phyloP scores from a whole-genome alignment of 805 yeast genomes.

The Yarrowia divulgata region DNA sequence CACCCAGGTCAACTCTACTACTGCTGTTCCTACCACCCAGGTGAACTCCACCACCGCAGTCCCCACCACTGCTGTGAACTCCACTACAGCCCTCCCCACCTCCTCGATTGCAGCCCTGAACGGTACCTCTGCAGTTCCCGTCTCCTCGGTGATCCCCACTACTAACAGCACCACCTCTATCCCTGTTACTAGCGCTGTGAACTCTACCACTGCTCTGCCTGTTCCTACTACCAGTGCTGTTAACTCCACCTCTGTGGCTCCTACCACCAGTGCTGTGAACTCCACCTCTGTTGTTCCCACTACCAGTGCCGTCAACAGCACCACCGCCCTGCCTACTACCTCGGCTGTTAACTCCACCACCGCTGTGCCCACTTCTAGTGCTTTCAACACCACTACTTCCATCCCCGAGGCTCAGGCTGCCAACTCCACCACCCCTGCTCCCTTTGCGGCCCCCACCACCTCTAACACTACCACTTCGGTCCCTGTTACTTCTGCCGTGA shows the following conservation, averaged over 20 bases:
- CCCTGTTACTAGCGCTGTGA: not conserved
- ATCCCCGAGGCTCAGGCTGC: not conserved
- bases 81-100: constrained; percentile 13
- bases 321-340: not conserved
- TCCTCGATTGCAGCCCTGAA: constrained; percentile 11
- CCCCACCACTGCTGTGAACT: constrained; percentile 18
- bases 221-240: not conserved
- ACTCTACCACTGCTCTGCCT: constrained; percentile 9
- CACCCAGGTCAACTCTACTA: constrained; percentile 1
- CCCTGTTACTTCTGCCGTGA: constrained; percentile 11
- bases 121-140: constrained; percentile 20
- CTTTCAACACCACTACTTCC: not conserved
- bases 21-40: constrained; percentile 1
- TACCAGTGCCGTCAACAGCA: not conserved
- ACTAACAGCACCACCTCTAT: not conserved
- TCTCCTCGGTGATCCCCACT: constrained; percentile 3
- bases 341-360: constrained; percentile 3
- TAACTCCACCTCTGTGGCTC: constrained; percentile 1
- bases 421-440: constrained; percentile 1
- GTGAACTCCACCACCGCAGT: not conserved
- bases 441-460: not conserved
- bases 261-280: not conserved
- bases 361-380: not conserved
- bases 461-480: constrained; percentile 11
- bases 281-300: constrained; percentile 3